phyloP scores from a whole-genome alignment of 208 protist species.

The Trypanosoma vivax region DNA sequence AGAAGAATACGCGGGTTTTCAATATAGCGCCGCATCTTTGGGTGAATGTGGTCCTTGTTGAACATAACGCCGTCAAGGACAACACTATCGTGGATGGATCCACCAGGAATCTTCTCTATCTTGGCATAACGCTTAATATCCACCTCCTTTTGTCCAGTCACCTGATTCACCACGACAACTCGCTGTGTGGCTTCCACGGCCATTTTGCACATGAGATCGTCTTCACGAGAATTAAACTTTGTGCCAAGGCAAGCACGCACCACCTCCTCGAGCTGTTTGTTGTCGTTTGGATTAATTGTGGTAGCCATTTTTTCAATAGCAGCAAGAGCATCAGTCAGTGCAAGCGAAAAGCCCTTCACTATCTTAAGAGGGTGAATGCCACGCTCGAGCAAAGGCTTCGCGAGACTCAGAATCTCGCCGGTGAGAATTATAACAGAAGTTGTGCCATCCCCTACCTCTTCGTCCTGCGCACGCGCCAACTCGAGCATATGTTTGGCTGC shows the following conservation, averaged over 20 bases:
- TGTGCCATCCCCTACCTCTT: slow-evolving; percentile 99
- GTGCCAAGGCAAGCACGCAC: slow-evolving; percentile 96
- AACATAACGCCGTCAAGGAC: slow-evolving; percentile 99
- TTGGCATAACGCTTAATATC: slow-evolving; percentile 99
- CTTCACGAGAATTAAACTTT: slow-evolving; percentile 97
- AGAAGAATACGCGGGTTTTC: slow-evolving; percentile 98
- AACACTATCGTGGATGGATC: slow-evolving; percentile 96
- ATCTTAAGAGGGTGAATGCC: slow-evolving; percentile 99
- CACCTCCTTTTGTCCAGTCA: slow-evolving; percentile 93
- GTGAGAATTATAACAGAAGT: slow-evolving; percentile 99
- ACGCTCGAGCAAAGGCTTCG: slow-evolving; percentile 97
- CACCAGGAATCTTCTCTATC: slow-evolving; percentile 99
- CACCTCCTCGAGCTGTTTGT: slow-evolving; percentile 84
- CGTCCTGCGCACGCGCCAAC: slow-evolving; percentile 98
- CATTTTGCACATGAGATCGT: slow-evolving; percentile 96
- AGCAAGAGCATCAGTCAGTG: slow-evolving; percentile 94
- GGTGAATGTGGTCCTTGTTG: slow-evolving; percentile 99
- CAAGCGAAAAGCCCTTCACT: slow-evolving; percentile 94
- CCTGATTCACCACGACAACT: slow-evolving; percentile 82
- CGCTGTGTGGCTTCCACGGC: slow-evolving; percentile 97
- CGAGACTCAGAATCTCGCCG: slow-evolving; percentile 97
- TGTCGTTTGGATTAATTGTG: slow-evolving; percentile 91
- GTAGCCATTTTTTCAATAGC: slow-evolving; percentile 91
- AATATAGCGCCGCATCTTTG: slow-evolving; percentile 97
- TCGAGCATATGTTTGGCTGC: slow-evolving; percentile 99